phyloP scores from a whole-genome alignment of 2,329 filamentous ascomycete species.

The Penicillium hesseltinei region DNA sequence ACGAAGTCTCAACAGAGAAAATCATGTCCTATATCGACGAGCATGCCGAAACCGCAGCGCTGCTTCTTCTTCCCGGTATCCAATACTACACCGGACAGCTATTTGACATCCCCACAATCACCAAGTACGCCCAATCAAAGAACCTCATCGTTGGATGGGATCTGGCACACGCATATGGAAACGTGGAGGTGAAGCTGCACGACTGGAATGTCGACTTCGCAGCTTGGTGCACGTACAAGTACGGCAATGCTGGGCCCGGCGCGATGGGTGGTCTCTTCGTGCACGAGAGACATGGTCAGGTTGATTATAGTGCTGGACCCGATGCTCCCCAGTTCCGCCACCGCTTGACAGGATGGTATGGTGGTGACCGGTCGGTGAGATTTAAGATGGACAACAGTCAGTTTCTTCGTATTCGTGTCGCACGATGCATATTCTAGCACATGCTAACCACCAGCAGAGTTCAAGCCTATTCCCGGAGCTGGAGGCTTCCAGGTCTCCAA shows the following conservation, averaged over 20 bases:
- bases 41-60: conserved; percentile 68
- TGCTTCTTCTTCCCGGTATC: conserved; percentile 79
- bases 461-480: conserved; percentile 74
- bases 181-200: conserved; percentile 73
- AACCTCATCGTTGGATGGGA: conserved; percentile 80
- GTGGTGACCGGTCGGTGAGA: conserved; percentile 68
- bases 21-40: conserved; percentile 71
- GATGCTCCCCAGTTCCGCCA: conserved; percentile 57
- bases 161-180: conserved; percentile 78
- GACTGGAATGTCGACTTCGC: conserved; percentile 90
- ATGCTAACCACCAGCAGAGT: conserved; percentile 44
- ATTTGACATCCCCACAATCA: conserved; percentile 77
- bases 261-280: conserved; percentile 77
- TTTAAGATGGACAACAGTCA: conserved; percentile 74
- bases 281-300: conserved; percentile 65
- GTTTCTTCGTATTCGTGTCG: conserved; percentile 8
- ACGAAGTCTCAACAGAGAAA: conserved; percentile 65
- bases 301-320: conserved; percentile 40
- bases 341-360: conserved; percentile 80
- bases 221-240: conserved; percentile 92
- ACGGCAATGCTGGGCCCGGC: conserved; percentile 80
- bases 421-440: not conserved
- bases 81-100: conserved; percentile 90
- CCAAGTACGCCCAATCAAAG: conserved; percentile 66
- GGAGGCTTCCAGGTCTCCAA: conserved; percentile 79